Evolutionary conservation across 139 green algal species (phyloP), one percentile per base, ranked within the genome.

Genomic region (Nannochloris sp.): DNA sequence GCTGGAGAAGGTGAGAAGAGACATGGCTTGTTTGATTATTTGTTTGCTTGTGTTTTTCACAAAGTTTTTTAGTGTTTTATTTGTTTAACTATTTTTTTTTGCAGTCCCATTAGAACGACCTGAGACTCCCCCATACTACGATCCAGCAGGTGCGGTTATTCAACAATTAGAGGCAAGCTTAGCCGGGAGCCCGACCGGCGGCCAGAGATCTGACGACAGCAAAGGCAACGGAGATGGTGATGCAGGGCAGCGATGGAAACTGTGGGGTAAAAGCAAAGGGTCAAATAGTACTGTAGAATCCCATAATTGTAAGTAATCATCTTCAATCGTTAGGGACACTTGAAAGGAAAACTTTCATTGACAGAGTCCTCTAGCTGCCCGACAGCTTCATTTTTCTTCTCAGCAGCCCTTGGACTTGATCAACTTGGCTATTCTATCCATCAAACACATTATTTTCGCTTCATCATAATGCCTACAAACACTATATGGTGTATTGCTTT

Each of bases 121-220:
- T 32, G 14, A 29, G 8, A 6, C 29, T 12, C 6, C 13, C 24
- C 6, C 19, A 57, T 23, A 29, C 6, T 15, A 7, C 56, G 34
- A 65, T 34, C 34, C 59, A 54, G 59, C 32, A 15, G 59, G 34
- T 33, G 38, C 25, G 37, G 59, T 65, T 4, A 65, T 65, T 55
- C 12, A 15, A 13, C 59, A 65, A 24, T 55, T 65, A 55, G 59
- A 65, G 59, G 9, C 10, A n/a, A 23, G 15, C 10, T 36, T 59
- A 36, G 48, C 9, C 9, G 12, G 9, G 9, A 12, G 12, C 9
- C 9, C 9, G 9, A 59, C 9, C 12, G 9, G 12, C 27, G 29
- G 9, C 12, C 9, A 34, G 9, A 36, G 30, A 59, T 19, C 27
- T 36, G 29, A 36, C 9, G 30, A 12, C n/a, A n/a, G n/a, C 19